phyloP scores from a whole-genome alignment of 2,329 filamentous ascomycete genomes.

The Dactylella cylindrospora region DNA sequence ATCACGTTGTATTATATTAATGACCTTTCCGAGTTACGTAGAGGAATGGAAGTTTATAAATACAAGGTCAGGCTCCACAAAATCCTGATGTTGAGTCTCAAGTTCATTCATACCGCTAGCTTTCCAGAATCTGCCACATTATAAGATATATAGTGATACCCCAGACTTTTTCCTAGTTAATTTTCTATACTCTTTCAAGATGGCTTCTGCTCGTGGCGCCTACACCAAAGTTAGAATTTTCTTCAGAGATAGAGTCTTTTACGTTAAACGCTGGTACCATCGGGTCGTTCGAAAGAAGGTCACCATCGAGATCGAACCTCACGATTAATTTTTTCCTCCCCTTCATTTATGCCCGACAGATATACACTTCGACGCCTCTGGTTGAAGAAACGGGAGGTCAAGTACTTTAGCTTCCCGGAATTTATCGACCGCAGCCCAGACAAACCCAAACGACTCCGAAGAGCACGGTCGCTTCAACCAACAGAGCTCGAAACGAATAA shows the following conservation, averaged over 20 bases:
- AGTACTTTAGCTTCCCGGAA: slow-evolving; percentile 41
- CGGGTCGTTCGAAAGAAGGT: slow-evolving; percentile 34
- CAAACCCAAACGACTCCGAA: slow-evolving; percentile 31
- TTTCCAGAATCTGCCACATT: slow-evolving; percentile 1
- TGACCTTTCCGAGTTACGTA: slow-evolving; percentile 19
- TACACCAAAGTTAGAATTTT: slow-evolving; percentile 30
- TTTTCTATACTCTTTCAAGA: slow-evolving; percentile 5
- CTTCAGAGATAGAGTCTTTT: slow-evolving; percentile 34
- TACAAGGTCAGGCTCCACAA: slow-evolving; percentile 31
- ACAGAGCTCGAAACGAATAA: slow-evolving; percentile 33
- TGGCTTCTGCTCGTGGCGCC: slow-evolving; percentile 12
- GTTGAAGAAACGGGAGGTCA: slow-evolving; percentile 44
- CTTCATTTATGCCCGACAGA: slow-evolving; percentile 37
- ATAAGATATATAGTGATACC: slow-evolving; percentile 1
- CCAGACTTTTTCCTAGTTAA: neutral
- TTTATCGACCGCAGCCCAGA: slow-evolving; percentile 34
- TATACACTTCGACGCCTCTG: slow-evolving; percentile 43
- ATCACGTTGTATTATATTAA: slow-evolving; percentile 26
- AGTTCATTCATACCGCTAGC: slow-evolving; percentile 16
- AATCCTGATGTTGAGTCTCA: neutral
- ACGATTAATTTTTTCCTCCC: slow-evolving; percentile 17
- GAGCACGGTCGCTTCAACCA: slow-evolving; percentile 36
- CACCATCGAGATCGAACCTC: slow-evolving; percentile 36
- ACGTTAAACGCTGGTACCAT: slow-evolving; percentile 37
- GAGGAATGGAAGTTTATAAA: slow-evolving; percentile 26